These are phyloP conservation scores for Phytophthora crassamura DNA, from an alignment of 352 stramenopile genomes.

Conservation along the genomic window DNA sequence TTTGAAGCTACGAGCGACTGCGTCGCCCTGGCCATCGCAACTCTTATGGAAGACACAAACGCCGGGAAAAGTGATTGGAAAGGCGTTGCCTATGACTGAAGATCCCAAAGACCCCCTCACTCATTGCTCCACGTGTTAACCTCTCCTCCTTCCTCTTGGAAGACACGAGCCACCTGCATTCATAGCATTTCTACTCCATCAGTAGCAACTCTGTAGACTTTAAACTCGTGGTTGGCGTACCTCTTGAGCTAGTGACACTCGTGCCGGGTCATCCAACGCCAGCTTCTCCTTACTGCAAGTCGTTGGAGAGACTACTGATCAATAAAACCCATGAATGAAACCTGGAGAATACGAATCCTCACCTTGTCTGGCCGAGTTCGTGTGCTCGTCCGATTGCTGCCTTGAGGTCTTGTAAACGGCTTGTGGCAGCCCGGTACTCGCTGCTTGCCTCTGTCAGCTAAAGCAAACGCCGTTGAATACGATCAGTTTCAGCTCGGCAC, in stretches of 20 bases:
- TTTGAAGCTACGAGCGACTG: slow-evolving; percentile 91
- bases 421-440: slow-evolving; percentile 27
- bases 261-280: slow-evolving; percentile 31
- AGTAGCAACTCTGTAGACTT: not conserved
- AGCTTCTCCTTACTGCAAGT: slow-evolving; percentile 35
- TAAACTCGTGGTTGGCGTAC: slow-evolving; percentile 11
- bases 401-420: slow-evolving; percentile 26
- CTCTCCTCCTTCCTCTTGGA: slow-evolving; percentile 45
- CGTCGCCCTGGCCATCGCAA: slow-evolving; percentile 67
- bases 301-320: too few species aligned
- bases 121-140: too few species aligned
- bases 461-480: not conserved
- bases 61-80: slow-evolving; percentile 24
- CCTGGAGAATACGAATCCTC: not conserved
- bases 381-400: slow-evolving; percentile 27
- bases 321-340: not conserved
- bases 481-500: not conserved
- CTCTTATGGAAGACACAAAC: slow-evolving; percentile 70
- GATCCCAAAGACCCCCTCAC: too few species aligned
- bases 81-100: slow-evolving; percentile 5
- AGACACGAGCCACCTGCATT: slow-evolving; percentile 38
- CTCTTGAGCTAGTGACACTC: slow-evolving; percentile 29
- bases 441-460: slow-evolving; percentile 25
- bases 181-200: not conserved
- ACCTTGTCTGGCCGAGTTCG: slow-evolving; percentile 28